phyloP scores from a whole-genome alignment of 2,329 filamentous ascomycete species.

The Fusarium camptoceras region DNA sequence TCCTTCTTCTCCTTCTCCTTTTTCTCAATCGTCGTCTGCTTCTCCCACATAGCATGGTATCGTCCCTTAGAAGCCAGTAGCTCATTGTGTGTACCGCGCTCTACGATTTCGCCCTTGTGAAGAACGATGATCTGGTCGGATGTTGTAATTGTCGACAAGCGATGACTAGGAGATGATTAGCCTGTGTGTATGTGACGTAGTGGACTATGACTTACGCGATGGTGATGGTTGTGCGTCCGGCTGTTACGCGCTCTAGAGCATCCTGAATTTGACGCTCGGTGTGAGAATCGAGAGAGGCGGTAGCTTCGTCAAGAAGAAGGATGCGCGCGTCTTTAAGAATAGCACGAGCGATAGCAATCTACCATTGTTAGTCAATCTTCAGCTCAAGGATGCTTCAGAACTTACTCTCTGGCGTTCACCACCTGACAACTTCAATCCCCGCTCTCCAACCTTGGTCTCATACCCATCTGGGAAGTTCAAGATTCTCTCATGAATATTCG shows the following conservation, averaged over 20 bases:
- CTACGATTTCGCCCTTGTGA: slow-evolving; percentile 62
- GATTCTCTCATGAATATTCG: slow-evolving; percentile 67
- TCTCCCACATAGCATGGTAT: slow-evolving; percentile 66
- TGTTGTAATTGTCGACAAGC: slow-evolving; percentile 67
- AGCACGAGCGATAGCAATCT: slow-evolving; percentile 70
- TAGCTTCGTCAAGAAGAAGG: slow-evolving; percentile 78
- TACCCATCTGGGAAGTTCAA: slow-evolving; percentile 65
- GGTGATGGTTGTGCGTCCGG: slow-evolving; percentile 64
- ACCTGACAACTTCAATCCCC: slow-evolving; percentile 67
- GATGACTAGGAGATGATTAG: slow-evolving; percentile 55
- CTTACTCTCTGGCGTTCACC: slow-evolving; percentile 68
- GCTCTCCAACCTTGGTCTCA: slow-evolving; percentile 64
- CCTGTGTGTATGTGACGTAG: neutral
- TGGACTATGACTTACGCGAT: neutral
- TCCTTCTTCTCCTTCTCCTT: slow-evolving; percentile 49
- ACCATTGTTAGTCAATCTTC: neutral
- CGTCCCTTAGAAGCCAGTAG: slow-evolving; percentile 59
- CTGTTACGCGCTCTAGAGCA: slow-evolving; percentile 60
- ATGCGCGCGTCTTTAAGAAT: slow-evolving; percentile 77
- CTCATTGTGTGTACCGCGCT: slow-evolving; percentile 62
- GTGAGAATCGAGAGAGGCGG: slow-evolving; percentile 74
- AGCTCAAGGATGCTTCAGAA: neutral
- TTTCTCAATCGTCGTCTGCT: slow-evolving; percentile 60
- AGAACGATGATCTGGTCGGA: slow-evolving; percentile 68
- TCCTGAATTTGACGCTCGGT: slow-evolving; percentile 70